phyloP scores from a whole-genome alignment of 2,329 filamentous ascomycete genomes.

The Paraphoma chrysanthemicola region DNA sequence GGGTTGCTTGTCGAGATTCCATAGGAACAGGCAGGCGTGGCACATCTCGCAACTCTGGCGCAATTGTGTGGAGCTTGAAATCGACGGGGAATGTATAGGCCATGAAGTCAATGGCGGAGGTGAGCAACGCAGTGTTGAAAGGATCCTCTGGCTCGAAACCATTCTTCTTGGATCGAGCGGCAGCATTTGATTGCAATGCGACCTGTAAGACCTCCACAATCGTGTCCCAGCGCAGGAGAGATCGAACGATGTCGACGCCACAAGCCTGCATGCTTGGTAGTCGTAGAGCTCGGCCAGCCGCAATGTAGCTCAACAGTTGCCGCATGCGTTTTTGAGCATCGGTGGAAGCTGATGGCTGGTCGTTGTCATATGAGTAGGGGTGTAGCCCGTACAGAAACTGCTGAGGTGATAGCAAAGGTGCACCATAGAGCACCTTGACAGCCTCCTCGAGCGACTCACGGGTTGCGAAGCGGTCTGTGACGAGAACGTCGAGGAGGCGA shows the following conservation, averaged over 20 bases:
- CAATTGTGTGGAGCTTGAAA: conserved; percentile 65
- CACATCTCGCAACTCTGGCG: conserved; percentile 54
- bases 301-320: conserved; percentile 65
- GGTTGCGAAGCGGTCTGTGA: conserved; percentile 35
- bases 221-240: conserved; percentile 68
- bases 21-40: conserved; percentile 54
- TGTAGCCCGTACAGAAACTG: conserved; percentile 38
- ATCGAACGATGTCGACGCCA: conserved; percentile 66
- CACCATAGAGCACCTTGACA: conserved; percentile 46
- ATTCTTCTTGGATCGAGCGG: conserved; percentile 12
- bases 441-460: conserved; percentile 43
- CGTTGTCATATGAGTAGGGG: conserved; percentile 32
- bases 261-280: conserved; percentile 63
- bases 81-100: conserved; percentile 65
- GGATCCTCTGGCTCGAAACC: conserved; percentile 57
- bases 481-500: conserved; percentile 34
- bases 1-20: conserved; percentile 45
- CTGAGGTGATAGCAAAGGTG: conserved; percentile 35
- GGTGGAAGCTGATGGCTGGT: conserved; percentile 26
- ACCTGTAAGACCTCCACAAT: conserved; percentile 68
- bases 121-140: conserved; percentile 62
- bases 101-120: conserved; percentile 65
- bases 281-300: conserved; percentile 65
- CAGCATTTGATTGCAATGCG: conserved; percentile 54
- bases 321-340: conserved; percentile 46